These are phyloP conservation scores for Geotrichum fermentans DNA, from an alignment of 1,139 yeast genomes.

Conservation along the genomic window DNA sequence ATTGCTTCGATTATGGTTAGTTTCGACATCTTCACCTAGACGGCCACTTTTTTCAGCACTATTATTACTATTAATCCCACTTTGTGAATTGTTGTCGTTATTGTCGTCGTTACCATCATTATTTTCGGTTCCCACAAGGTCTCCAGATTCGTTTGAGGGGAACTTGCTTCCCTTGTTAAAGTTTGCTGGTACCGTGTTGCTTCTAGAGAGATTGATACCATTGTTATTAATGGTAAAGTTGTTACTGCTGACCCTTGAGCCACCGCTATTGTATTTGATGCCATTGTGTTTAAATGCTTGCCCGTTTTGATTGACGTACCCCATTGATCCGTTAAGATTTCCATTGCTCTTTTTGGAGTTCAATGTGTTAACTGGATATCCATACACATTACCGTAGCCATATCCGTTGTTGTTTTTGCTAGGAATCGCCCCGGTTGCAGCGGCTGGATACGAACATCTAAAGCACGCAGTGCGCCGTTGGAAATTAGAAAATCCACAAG, in stretches of 20 bases:
- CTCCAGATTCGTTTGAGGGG: not conserved
- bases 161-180: not conserved
- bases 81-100: not conserved
- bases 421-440: constrained; percentile 43
- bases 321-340: constrained; percentile 20
- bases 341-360: constrained; percentile 23
- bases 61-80: constrained; percentile 6
- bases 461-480: constrained; percentile 94
- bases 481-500: constrained; percentile 92
- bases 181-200: constrained; percentile 7
- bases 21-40: constrained; percentile 1
- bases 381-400: not conserved
- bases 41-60: constrained; percentile 9
- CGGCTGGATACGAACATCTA: constrained; percentile 84
- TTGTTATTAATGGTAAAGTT: constrained; percentile 4
- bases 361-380: not conserved
- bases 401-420: constrained; percentile 4
- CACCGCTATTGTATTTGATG: constrained; percentile 10
- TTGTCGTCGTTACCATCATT: constrained; percentile 5
- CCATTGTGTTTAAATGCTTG: constrained; percentile 10
- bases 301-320: constrained; percentile 21
- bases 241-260: not conserved
- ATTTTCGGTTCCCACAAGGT: not conserved
- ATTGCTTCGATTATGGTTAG: constrained; percentile 12
- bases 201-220: constrained; percentile 7